A percentile compares a stretch with the other conserved stretches of the same genome.
These are phyloP conservation scores for Populus tremula DNA, from an alignment of 345 rosid genomes.

Conservation along the genomic window DNA sequence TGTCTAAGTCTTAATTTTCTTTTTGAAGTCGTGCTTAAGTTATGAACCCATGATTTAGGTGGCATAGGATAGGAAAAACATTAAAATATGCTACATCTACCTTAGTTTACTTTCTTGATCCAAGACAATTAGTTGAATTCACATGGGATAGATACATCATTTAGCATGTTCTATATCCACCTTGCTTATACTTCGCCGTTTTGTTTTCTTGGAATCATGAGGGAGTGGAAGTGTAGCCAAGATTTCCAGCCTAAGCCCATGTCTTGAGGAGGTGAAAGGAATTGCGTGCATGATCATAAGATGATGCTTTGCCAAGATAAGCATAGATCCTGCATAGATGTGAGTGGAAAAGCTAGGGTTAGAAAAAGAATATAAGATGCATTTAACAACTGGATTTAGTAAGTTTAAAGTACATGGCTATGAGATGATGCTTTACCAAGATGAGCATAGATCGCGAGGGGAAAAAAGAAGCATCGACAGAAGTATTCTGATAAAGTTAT, in stretches of 20 bases:
- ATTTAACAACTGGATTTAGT: too few species aligned
- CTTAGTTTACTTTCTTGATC: too few species aligned
- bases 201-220: not conserved
- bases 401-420: too few species aligned
- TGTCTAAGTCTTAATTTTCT: not conserved
- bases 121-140: not conserved
- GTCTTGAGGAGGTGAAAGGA: not conserved
- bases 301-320: not conserved
- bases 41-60: not conserved
- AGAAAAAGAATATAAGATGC: not conserved
- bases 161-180: not conserved
- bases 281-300: not conserved
- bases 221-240: not conserved
- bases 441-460: constrained; percentile 3
- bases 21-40: not conserved
- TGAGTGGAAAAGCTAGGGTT: not conserved
- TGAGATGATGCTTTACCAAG: not conserved
- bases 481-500: not conserved
- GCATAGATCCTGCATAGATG: constrained; percentile 11
- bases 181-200: too few species aligned
- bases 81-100: too few species aligned
- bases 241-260: not conserved
- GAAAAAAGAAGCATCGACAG: too few species aligned
- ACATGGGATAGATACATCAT: not conserved
- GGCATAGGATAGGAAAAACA: not conserved